A percentile compares a stretch with the other conserved stretches of the same genome.
Conservation (phyloP, 129 eudicot species). For the Flaveria robusta region DNA sequence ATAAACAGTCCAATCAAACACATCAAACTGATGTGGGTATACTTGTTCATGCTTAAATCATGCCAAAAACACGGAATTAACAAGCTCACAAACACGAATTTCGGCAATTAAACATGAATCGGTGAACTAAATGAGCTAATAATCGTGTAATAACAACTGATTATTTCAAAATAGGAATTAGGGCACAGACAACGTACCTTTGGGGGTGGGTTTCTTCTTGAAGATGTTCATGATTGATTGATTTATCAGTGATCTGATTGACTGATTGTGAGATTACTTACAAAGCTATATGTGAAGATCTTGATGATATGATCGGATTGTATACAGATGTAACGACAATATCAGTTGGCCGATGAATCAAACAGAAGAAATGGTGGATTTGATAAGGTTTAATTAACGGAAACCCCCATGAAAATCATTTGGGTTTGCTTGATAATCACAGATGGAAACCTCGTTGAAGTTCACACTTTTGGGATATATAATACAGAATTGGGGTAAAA, state of each 20-base stretch:
- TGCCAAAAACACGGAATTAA: slow-evolving; percentile 16
- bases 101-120: slow-evolving; percentile 3
- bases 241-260: slow-evolving; percentile 17
- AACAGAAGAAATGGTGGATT: background rate
- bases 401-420: slow-evolving; percentile 6
- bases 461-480: background rate
- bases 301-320: slow-evolving; percentile 10
- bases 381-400: slow-evolving; percentile 26
- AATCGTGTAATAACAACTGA: background rate
- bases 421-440: background rate
- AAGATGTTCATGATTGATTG: slow-evolving; percentile 69
- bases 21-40: background rate
- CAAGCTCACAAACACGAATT: slow-evolving; percentile 10
- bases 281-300: background rate
- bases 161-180: slow-evolving; percentile 3
- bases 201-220: slow-evolving; percentile 90
- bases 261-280: slow-evolving; percentile 9
- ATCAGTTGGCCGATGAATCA: too few species aligned
- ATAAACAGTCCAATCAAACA: background rate
- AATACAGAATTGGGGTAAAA: too few species aligned
- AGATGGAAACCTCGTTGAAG: slow-evolving; percentile 26
- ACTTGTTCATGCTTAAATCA: slow-evolving; percentile 17
- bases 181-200: slow-evolving; percentile 56
- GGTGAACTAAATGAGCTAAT: background rate
- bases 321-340: background rate